Conservation (phyloP, 225 moss, liverwort and hornwort species). For the Polytrichum commune region DNA sequence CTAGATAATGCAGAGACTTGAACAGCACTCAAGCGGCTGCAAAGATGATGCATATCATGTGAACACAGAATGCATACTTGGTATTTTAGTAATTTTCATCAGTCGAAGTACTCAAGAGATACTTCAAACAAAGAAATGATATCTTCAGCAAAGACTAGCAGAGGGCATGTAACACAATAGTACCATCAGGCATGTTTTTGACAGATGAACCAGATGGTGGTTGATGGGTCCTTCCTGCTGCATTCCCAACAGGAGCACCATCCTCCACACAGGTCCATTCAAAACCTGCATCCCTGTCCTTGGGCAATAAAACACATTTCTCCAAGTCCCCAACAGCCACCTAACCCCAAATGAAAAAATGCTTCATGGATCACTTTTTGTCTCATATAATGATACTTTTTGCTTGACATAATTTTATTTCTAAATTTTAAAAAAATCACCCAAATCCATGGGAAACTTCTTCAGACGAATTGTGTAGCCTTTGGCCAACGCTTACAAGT, state of each 20-base stretch:
- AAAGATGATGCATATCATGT: too few relatives aligned
- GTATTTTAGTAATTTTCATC: too few relatives aligned
- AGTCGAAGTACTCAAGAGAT: too few relatives aligned
- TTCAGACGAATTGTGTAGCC: background rate
- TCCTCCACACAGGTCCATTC: constrained; percentile 69
- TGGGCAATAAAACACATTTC: constrained; percentile 45
- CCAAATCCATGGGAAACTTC: background rate
- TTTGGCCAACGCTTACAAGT: background rate
- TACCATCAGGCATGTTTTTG: constrained; percentile 29
- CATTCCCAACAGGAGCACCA: constrained; percentile 18
- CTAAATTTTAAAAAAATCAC: too few relatives aligned
- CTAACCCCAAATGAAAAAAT: constrained; percentile 20
- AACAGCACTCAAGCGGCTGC: too few relatives aligned
- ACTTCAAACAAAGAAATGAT: too few relatives aligned
- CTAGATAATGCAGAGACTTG: too few relatives aligned
- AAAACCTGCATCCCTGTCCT: constrained; percentile 73
- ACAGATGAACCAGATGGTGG: constrained; percentile 16
- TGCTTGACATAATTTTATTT: too few relatives aligned
- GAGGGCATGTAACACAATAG: background rate
- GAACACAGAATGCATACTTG: too few relatives aligned
- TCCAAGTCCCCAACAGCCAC: constrained; percentile 57
- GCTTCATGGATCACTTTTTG: too few relatives aligned
- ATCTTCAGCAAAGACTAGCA: too few relatives aligned
- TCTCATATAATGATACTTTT: too few relatives aligned
- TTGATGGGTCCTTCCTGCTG: constrained; percentile 30